Percentiles rank a stretch among this genome's conserved stretches.
These are phyloP conservation scores for Radiomyces spectabilis DNA, from an alignment of 192 early-diverging fungal species.

Conservation along the genomic window DNA sequence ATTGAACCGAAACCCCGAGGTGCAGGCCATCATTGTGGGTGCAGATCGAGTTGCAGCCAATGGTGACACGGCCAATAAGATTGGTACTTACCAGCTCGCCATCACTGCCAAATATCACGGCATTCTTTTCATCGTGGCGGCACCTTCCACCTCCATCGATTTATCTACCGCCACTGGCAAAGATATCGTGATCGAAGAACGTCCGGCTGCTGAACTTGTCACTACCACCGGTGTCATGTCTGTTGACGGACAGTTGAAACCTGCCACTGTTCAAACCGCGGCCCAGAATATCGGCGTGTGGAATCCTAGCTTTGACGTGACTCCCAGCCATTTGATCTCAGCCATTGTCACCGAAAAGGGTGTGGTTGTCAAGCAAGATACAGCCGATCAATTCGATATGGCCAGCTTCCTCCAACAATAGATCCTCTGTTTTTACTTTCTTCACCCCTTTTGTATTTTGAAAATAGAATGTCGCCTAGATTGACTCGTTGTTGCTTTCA, in stretches of 20 bases:
- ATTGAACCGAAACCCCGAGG: conserved; percentile 44
- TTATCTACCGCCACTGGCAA: conserved; percentile 57
- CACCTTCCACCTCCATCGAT: conserved; percentile 89
- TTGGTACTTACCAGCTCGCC: conserved; percentile 97
- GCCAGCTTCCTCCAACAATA: conserved; percentile 25
- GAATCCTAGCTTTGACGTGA: conserved; percentile 97
- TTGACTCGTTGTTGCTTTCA: background rate
- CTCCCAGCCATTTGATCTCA: conserved; percentile 78
- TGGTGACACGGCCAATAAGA: conserved; percentile 98
- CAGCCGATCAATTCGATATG: conserved; percentile 46
- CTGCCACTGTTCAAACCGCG: conserved; percentile 62
- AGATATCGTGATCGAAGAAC: conserved; percentile 84
- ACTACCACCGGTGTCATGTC: conserved; percentile 48
- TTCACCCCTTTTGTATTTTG: background rate
- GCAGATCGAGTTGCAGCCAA: conserved; percentile 95
- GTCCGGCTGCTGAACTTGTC: conserved; percentile 67
- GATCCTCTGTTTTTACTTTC: background rate
- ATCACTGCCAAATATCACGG: conserved; percentile 82
- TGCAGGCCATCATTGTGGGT: conserved; percentile 89
- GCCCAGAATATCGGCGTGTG: conserved; percentile 84
- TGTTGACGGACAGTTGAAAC: conserved; percentile 27
- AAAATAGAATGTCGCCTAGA: background rate
- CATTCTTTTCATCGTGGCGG: conserved; percentile 92
- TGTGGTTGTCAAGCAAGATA: conserved; percentile 52
- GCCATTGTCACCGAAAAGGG: conserved; percentile 92